phyloP scores from a whole-genome alignment of 805 yeast genomes.

The Wickerhamomyces pijperi region DNA sequence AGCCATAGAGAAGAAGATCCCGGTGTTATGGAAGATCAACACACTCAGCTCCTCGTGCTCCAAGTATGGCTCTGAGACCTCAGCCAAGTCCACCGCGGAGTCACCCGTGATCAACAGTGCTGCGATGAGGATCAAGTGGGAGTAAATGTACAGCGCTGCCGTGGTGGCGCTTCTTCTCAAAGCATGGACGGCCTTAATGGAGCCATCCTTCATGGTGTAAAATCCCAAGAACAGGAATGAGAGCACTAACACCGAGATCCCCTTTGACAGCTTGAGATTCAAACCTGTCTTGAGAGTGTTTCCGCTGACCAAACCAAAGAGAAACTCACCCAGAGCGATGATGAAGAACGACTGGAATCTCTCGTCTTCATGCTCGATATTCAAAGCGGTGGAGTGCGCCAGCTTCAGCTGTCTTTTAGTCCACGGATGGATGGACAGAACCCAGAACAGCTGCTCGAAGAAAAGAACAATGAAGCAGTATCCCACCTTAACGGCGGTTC shows the following conservation, averaged over 20 bases:
- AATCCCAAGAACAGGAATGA: conserved; percentile 41
- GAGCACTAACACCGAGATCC: conserved; percentile 32
- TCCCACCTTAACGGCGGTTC: conserved; percentile 34
- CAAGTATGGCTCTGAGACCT: conserved; percentile 19
- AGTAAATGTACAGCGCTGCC: conserved; percentile 34
- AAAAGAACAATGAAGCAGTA: conserved; percentile 28
- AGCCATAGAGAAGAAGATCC: conserved; percentile 33
- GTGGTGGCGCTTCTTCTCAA: conserved; percentile 34
- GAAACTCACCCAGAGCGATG: conserved; percentile 56
- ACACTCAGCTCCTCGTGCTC: conserved; percentile 26
- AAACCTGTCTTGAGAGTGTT: conserved; percentile 37
- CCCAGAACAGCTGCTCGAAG: conserved; percentile 30
- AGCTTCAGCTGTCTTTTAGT: conserved; percentile 30
- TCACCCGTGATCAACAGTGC: conserved; percentile 46
- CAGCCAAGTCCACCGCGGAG: conserved; percentile 39
- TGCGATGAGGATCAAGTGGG: conserved; percentile 42
- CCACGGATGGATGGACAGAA: conserved; percentile 34
- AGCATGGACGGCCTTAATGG: conserved; percentile 39
- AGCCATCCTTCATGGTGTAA: conserved; percentile 44
- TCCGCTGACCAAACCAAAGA: conserved; percentile 39
- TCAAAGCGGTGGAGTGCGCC: conserved; percentile 45
- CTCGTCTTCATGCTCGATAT: conserved; percentile 60
- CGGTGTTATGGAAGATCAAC: conserved; percentile 41
- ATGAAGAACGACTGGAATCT: conserved; percentile 45
- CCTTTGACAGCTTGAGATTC: conserved; percentile 31